Percentiles rank a stretch among this genome's conserved stretches.
Evolutionary conservation across 345 rosid species (phyloP).

Genomic region (Gossypium turneri): DNA sequence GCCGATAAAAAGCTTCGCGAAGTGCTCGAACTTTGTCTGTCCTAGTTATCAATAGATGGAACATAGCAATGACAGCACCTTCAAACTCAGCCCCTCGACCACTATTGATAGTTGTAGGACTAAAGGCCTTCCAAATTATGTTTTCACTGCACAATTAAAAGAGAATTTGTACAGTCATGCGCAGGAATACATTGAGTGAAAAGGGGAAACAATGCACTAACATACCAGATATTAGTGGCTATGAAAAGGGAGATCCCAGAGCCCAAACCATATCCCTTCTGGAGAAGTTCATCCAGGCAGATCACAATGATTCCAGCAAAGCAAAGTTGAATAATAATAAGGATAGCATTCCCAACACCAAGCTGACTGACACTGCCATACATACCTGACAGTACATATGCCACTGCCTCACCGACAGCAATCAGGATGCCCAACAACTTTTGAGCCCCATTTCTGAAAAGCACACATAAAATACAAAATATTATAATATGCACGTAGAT

Average conservation of each 20-base stretch:
- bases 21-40: constrained; percentile 60
- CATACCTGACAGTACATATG: constrained; percentile 62
- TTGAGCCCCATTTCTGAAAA: constrained; percentile 55
- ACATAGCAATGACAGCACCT: constrained; percentile 72
- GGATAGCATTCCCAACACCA: constrained; percentile 60
- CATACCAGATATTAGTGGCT: constrained; percentile 65
- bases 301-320: constrained; percentile 59
- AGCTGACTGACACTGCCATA: constrained; percentile 60
- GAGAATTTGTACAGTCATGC: background rate
- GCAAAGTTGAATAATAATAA: constrained; percentile 39
- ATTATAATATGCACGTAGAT: background rate
- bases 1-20: constrained; percentile 66
- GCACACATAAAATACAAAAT: background rate
- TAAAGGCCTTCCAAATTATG: constrained; percentile 72
- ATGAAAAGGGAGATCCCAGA: constrained; percentile 68
- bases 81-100: constrained; percentile 77
- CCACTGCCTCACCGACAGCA: constrained; percentile 65
- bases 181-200: background rate
- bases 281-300: constrained; percentile 60
- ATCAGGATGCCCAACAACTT: constrained; percentile 63
- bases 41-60: constrained; percentile 60
- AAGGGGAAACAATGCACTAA: background rate
- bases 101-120: constrained; percentile 69
- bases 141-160: constrained; percentile 46
- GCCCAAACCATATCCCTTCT: constrained; percentile 59